Conservation (phyloP, 2,329 filamentous ascomycete genomes). For the Fusarium udum region DNA sequence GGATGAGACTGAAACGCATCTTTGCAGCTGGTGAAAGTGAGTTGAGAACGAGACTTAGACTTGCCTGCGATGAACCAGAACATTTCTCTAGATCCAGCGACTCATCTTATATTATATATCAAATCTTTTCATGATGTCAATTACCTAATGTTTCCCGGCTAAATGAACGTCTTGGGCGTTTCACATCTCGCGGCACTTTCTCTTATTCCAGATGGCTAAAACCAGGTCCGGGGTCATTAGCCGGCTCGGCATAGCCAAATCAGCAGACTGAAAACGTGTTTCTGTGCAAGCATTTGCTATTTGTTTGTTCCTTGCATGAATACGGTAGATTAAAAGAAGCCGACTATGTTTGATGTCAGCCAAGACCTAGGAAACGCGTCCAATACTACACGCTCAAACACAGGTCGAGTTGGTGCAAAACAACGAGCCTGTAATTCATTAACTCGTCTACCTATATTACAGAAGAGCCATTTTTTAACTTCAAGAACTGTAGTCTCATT, state of each 20-base stretch:
- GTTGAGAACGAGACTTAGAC: not conserved
- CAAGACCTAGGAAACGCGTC: not conserved
- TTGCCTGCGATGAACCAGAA: not conserved
- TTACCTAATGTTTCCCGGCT: not conserved
- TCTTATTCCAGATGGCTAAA: not conserved
- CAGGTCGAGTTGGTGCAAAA: not conserved
- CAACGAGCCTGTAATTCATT: accelerated
- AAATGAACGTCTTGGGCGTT: not conserved
- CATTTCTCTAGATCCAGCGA: accelerated
- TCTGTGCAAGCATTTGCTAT: not conserved
- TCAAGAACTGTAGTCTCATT: accelerated
- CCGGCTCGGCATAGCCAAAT: not conserved
- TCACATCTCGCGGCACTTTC: not conserved
- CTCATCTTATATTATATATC: not conserved
- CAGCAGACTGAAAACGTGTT: not conserved
- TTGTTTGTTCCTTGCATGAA: not conserved
- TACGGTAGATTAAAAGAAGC: not conserved
- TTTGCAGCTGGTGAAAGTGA: not conserved
- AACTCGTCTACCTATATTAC: too few relatives aligned
- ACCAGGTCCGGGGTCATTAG: constrained; percentile 2
- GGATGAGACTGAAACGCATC: constrained; percentile 18
- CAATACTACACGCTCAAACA: not conserved
- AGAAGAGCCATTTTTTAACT: accelerated
- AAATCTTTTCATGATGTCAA: not conserved
- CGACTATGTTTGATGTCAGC: not conserved